A percentile compares a stretch with the other conserved stretches of the same genome.
Evolutionary conservation across 2,329 filamentous ascomycete genomes (phyloP).

Genomic region (Raffaelea arxii): DNA sequence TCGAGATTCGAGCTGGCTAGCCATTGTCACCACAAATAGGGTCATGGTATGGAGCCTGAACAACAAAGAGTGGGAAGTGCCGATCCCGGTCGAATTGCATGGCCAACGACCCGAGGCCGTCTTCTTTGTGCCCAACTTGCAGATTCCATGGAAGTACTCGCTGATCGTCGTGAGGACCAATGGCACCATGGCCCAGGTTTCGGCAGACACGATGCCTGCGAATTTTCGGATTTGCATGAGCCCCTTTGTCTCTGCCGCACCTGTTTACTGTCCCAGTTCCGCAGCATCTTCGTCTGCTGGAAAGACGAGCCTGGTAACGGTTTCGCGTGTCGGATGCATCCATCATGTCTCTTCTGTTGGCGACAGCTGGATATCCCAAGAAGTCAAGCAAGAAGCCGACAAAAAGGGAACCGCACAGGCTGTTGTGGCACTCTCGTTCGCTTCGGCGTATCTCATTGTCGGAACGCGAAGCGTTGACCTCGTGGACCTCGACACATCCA

Average conservation of each 20-base stretch:
- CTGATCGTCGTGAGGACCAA: constrained; percentile 55
- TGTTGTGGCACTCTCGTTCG: constrained; percentile 46
- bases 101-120: constrained; percentile 52
- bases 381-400: constrained; percentile 29
- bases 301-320: constrained; percentile 32
- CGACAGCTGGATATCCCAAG: constrained; percentile 39
- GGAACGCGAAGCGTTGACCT: constrained; percentile 46
- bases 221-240: constrained; percentile 40
- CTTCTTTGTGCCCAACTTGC: constrained; percentile 44
- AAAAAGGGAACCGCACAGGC: constrained; percentile 39
- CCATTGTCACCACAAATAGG: constrained; percentile 49
- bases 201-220: constrained; percentile 33
- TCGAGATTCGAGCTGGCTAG: constrained; percentile 53
- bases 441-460: constrained; percentile 52
- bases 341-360: constrained; percentile 34
- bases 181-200: constrained; percentile 51
- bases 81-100: constrained; percentile 42
- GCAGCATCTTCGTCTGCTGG: not conserved
- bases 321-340: constrained; percentile 40
- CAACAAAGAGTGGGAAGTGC: constrained; percentile 46
- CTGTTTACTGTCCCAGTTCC: constrained; percentile 18
- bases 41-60: constrained; percentile 56
- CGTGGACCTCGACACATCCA: constrained; percentile 48
- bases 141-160: constrained; percentile 26
- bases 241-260: constrained; percentile 39